A percentile compares a stretch with the other conserved stretches of the same genome.
Evolutionary conservation across 1,139 yeast genomes (phyloP).

Genomic region (Geotrichum phurueaensis): DNA sequence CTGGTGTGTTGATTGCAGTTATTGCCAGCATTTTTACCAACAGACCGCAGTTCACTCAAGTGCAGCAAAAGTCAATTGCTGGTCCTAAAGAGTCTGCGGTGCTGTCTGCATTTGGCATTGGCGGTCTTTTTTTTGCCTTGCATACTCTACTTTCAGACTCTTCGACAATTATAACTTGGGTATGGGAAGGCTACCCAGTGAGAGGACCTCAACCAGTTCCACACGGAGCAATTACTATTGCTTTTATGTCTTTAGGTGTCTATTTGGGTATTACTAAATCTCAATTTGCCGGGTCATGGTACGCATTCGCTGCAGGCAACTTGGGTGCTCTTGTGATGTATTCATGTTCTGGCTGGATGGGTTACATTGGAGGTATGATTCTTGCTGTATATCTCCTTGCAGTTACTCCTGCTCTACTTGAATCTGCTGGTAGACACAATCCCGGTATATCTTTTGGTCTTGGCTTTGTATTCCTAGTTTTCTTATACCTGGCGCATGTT

Average conservation of each 20-base stretch:
- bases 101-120: conserved; percentile 64
- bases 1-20: conserved; percentile 64
- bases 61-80: conserved; percentile 25
- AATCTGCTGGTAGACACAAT: conserved; percentile 50
- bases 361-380: conserved; percentile 68
- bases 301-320: conserved; percentile 4
- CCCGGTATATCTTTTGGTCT: conserved; percentile 55
- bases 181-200: conserved; percentile 89
- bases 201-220: conserved; percentile 87
- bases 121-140: conserved; percentile 64
- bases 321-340: conserved; percentile 49
- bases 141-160: conserved; percentile 78
- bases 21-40: conserved; percentile 53
- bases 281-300: conserved; percentile 28
- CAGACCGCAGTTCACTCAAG: conserved; percentile 30
- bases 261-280: conserved; percentile 40
- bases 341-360: conserved; percentile 65
- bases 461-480: conserved; percentile 48
- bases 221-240: conserved; percentile 67
- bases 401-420: conserved; percentile 58
- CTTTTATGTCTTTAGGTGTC: conserved; percentile 55
- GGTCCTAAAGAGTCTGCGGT: conserved; percentile 35
- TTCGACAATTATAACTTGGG: conserved; percentile 80
- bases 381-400: conserved; percentile 60
- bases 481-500: conserved; percentile 71